Evolutionary conservation across 2,329 filamentous ascomycete species (phyloP), one percentile per base, ranked within the genome.

Genomic region (Zymoseptoria tritici): DNA sequence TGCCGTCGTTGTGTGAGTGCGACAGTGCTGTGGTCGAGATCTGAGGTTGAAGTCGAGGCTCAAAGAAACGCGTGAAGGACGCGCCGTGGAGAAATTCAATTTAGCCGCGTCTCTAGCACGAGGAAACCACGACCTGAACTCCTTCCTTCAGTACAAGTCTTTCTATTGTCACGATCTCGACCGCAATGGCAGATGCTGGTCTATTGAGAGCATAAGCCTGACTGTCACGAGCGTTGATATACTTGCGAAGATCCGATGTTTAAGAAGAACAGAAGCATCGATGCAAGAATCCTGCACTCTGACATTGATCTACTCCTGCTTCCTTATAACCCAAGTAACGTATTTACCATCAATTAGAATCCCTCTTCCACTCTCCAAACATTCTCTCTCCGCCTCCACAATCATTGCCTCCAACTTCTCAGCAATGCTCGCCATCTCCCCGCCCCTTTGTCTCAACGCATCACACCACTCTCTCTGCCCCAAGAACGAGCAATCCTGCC

Each of bases 401-500:
- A 29, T 53, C 52, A 53, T 24, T 29, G n/a, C 29, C 52, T 53
- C 52, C 52, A 53, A 29, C 16, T 4, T 19, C 22, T 53, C 52
- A 22, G 52, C 52, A 19, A 53, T 53, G 24, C 26, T 29, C n/a
- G 3, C 29, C 52, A n/a, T 24, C 11, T 54, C 52, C 1, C 29
- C 13, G 7, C 56, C 64, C n/a, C 54, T 59, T 3, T 29, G 50
- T 31, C 61, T 58, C 56, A 64, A 11, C 29, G 58, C 60, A 49
- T 59, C 58, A 54, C 54, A 52, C 49, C 57, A 64, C 54, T 66
- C 64, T 9, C 60, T 55, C 21, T 58, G 52, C n/a, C 55, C 61
- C 20, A 65, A 29, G 16, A 64, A 64, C n/a, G 57, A 62, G 13
- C 57, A 59, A 19, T 66, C 64, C 57, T 66, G 62, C 58, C 63